A percentile compares a stretch with the other conserved stretches of the same genome.
phyloP scores from a whole-genome alignment of 805 yeast species.

The Zygosaccharomyces pseudorouxii region DNA sequence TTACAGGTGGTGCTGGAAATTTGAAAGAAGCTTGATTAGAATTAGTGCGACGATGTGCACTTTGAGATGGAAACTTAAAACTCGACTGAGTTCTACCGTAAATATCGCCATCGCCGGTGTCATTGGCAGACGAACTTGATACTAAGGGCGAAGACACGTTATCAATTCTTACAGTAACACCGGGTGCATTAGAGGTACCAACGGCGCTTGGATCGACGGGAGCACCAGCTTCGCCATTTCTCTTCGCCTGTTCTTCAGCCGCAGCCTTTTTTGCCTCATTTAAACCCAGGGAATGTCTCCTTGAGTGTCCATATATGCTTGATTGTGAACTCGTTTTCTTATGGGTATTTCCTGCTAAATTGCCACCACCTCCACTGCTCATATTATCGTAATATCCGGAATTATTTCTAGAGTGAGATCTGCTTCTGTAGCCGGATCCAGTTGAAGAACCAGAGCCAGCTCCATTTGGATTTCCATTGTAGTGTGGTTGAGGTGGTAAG shows the following conservation, averaged over 20 bases:
- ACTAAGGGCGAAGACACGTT: slow-evolving; percentile 10
- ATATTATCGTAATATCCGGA: slow-evolving; percentile 31
- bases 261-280: slow-evolving; percentile 95
- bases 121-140: slow-evolving; percentile 1
- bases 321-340: slow-evolving; percentile 47
- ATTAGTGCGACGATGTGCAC: slow-evolving; percentile 23
- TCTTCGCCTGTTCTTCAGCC: slow-evolving; percentile 80
- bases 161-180: slow-evolving; percentile 23
- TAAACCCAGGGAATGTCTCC: slow-evolving; percentile 89
- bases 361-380: slow-evolving; percentile 12
- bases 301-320: slow-evolving; percentile 62
- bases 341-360: slow-evolving; percentile 32
- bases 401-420: slow-evolving; percentile 36
- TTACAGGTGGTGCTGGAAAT: slow-evolving; percentile 50
- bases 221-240: slow-evolving; percentile 32
- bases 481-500: slow-evolving; percentile 29
- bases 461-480: slow-evolving; percentile 11
- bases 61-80: slow-evolving; percentile 31
- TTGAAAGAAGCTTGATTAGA: slow-evolving; percentile 47
- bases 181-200: not conserved
- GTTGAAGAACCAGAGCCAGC: slow-evolving; percentile 9
- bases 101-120: slow-evolving; percentile 9
- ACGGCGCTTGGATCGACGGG: not conserved
- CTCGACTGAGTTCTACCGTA: slow-evolving; percentile 17
- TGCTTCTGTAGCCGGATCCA: slow-evolving; percentile 25